These are phyloP conservation scores for Fabrea salina DNA, from an alignment of 169 alveolate species.

Conservation along the genomic window DNA sequence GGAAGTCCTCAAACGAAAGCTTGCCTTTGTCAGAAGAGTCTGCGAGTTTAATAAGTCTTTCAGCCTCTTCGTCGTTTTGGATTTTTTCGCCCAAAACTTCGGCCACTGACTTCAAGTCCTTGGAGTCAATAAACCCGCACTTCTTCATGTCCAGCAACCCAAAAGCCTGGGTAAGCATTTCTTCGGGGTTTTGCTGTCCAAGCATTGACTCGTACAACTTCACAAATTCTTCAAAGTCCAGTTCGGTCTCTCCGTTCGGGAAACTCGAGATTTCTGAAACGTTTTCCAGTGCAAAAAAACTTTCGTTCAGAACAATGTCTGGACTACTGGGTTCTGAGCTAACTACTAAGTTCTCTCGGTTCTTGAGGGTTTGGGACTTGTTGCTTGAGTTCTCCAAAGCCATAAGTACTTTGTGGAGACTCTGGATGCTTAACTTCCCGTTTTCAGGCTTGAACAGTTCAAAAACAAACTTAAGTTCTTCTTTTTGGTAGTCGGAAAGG, in stretches of 20 bases:
- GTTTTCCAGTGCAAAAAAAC: background rate
- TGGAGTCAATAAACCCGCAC: background rate
- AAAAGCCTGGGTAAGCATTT: background rate
- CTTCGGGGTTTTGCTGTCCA: background rate
- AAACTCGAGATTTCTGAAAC: background rate
- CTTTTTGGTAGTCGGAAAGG: slow-evolving; percentile 13
- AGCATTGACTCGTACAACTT: background rate
- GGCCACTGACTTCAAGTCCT: background rate
- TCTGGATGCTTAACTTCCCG: background rate
- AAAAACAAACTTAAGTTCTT: slow-evolving; percentile 2
- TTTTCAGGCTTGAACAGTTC: background rate
- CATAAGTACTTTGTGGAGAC: background rate
- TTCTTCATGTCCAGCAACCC: slow-evolving; percentile 7
- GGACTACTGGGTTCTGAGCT: background rate
- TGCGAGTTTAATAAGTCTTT: background rate
- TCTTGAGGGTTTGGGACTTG: background rate
- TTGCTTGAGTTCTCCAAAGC: background rate
- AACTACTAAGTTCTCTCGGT: background rate
- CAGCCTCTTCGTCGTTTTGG: slow-evolving; percentile 3
- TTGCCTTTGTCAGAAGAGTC: background rate
- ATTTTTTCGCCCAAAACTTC: background rate
- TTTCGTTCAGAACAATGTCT: background rate
- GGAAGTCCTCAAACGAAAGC: background rate
- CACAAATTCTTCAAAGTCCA: background rate
- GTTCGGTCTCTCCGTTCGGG: background rate